A percentile compares a stretch with the other conserved stretches of the same genome.
These are phyloP conservation scores for Petrea volubilis DNA, from an alignment of 257 asterid genomes.

Conservation along the genomic window DNA sequence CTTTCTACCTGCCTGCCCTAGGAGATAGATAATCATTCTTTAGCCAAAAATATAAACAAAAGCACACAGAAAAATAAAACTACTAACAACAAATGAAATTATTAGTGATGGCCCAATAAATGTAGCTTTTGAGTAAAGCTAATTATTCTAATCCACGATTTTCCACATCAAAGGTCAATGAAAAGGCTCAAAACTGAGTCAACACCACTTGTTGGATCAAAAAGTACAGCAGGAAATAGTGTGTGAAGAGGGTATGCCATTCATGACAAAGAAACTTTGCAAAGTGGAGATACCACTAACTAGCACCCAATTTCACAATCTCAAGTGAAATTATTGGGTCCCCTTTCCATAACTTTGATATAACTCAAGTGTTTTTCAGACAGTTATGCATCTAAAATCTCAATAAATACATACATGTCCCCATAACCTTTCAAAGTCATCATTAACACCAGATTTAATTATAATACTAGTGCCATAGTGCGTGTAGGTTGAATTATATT, in stretches of 20 bases:
- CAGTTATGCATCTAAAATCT: constrained; percentile 21
- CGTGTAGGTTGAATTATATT: not conserved
- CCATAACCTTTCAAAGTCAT: constrained; percentile 24
- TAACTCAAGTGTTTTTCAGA: constrained; percentile 14
- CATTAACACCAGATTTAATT: not conserved
- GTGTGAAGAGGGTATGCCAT: constrained; percentile 19
- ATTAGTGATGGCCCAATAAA: constrained; percentile 33
- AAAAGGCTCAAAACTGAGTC: constrained; percentile 49
- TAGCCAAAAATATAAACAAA: constrained; percentile 8
- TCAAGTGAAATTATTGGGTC: constrained; percentile 30
- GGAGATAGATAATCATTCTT: constrained; percentile 28
- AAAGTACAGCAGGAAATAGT: constrained; percentile 21
- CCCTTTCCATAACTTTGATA: constrained; percentile 19
- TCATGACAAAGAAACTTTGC: constrained; percentile 34
- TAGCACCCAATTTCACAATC: constrained; percentile 38
- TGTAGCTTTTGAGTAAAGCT: constrained; percentile 62
- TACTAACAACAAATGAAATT: constrained; percentile 38
- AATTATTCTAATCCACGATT: constrained; percentile 50
- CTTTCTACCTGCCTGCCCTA: constrained; percentile 8
- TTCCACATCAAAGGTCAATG: constrained; percentile 60
- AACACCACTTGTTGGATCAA: constrained; percentile 45
- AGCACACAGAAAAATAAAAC: constrained; percentile 13
- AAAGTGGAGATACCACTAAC: constrained; percentile 62
- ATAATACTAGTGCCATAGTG: not conserved
- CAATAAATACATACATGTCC: constrained; percentile 32